Conservation (phyloP, 306 rosid genomes). For the Cucumis hystrix region DNA sequence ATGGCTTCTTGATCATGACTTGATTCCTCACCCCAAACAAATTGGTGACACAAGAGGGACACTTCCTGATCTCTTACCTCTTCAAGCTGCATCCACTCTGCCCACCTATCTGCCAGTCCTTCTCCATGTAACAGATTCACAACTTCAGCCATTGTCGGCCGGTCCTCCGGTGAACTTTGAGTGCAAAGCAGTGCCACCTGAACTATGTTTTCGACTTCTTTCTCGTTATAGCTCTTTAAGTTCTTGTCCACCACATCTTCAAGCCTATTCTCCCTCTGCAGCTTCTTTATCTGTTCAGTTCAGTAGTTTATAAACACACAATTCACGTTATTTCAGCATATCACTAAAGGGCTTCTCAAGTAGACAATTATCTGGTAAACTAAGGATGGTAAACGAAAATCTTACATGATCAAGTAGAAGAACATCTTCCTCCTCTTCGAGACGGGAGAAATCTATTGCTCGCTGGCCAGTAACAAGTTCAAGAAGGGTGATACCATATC, state of each 20-base stretch:
- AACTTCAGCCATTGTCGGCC: slow-evolving; percentile 68
- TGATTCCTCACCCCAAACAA: slow-evolving; percentile 72
- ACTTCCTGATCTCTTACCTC: slow-evolving; percentile 39
- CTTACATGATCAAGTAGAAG: slow-evolving; percentile 86
- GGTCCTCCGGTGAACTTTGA: slow-evolving; percentile 50
- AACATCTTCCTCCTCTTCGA: slow-evolving; percentile 91
- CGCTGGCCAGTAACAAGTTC: slow-evolving; percentile 90
- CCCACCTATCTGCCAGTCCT: slow-evolving; percentile 72
- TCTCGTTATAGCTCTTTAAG: slow-evolving; percentile 39
- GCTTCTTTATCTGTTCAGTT: slow-evolving; percentile 48
- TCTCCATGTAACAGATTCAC: slow-evolving; percentile 51
- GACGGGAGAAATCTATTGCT: slow-evolving; percentile 70
- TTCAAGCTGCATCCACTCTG: slow-evolving; percentile 63
- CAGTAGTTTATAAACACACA: neutral
- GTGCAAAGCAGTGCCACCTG: slow-evolving; percentile 83
- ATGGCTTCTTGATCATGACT: slow-evolving; percentile 71
- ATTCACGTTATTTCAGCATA: neutral
- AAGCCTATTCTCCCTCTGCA: slow-evolving; percentile 60
- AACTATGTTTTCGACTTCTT: slow-evolving; percentile 54
- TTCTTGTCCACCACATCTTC: slow-evolving; percentile 62
- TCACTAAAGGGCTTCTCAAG: neutral
- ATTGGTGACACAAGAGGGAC: slow-evolving; percentile 38
- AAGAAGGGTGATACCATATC: slow-evolving; percentile 89
- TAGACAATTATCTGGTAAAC: neutral
- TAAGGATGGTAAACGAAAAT: neutral